A percentile compares a stretch with the other conserved stretches of the same genome.
phyloP scores from a whole-genome alignment of 441 rosid genomes.

The Bruguiera hainesii region DNA sequence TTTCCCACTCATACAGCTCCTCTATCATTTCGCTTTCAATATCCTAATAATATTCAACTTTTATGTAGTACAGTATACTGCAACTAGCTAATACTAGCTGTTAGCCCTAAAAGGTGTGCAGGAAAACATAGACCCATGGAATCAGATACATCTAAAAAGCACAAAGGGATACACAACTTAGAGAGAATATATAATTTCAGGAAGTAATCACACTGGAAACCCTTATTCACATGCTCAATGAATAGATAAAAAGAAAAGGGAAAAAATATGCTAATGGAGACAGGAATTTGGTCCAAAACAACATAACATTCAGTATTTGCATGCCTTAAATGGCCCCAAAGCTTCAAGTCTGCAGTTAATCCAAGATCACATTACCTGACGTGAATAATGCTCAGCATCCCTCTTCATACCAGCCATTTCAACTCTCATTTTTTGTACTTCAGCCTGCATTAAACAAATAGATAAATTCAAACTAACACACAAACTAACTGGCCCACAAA shows the following conservation, averaged over 20 bases:
- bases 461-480: background rate
- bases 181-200: background rate
- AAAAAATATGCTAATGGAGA: too few species aligned
- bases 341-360: background rate
- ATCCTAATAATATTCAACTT: background rate
- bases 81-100: too few species aligned
- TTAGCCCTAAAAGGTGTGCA: too few species aligned
- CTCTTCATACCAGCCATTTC: conserved; percentile 99
- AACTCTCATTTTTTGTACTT: conserved; percentile 90
- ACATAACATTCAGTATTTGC: too few species aligned
- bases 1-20: background rate
- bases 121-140: too few species aligned
- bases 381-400: conserved; percentile 98
- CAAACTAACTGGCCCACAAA: background rate
- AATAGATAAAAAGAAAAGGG: too few species aligned
- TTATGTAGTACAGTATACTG: background rate
- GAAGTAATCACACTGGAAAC: background rate
- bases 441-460: conserved; percentile 59
- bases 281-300: too few species aligned
- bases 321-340: background rate
- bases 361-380: conserved; percentile 54
- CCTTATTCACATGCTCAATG: background rate
- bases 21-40: background rate
- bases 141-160: background rate
- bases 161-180: background rate